Conservation (phyloP, 2,329 filamentous ascomycete genomes). For the Penicillium sp. region DNA sequence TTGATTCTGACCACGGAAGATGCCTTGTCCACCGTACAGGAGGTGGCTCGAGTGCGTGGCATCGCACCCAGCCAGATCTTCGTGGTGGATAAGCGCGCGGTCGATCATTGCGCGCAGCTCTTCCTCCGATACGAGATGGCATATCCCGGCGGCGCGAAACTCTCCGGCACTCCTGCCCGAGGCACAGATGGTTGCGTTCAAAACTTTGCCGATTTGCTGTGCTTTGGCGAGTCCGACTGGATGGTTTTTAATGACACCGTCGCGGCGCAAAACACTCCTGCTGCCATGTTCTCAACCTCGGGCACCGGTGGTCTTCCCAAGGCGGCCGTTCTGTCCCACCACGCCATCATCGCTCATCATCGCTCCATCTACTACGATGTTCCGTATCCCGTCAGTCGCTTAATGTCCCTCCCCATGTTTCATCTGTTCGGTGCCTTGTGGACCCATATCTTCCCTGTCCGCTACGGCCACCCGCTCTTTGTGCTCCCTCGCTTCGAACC, state of each 20-base stretch:
- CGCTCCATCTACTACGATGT: slow-evolving; percentile 37
- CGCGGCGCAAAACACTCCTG: slow-evolving; percentile 44
- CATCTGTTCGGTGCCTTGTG: slow-evolving; percentile 47
- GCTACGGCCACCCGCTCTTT: slow-evolving; percentile 43
- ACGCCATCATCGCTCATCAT: slow-evolving; percentile 51
- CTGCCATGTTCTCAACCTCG: slow-evolving; percentile 49
- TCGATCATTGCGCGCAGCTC: slow-evolving; percentile 27
- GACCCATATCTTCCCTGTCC: slow-evolving; percentile 43
- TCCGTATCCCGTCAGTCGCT: slow-evolving; percentile 38
- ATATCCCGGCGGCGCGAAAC: slow-evolving; percentile 15
- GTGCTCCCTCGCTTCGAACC: slow-evolving; percentile 44
- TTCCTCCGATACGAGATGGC: slow-evolving; percentile 22
- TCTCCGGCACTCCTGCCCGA: slow-evolving; percentile 2
- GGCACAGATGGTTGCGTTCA: slow-evolving; percentile 11
- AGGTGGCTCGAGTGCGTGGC: slow-evolving; percentile 28
- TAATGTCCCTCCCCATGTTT: slow-evolving; percentile 50
- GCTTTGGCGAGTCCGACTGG: slow-evolving; percentile 46
- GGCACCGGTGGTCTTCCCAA: slow-evolving; percentile 59
- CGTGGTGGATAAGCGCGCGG: slow-evolving; percentile 29
- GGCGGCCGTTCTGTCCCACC: slow-evolving; percentile 53
- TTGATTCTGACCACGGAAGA: slow-evolving; percentile 42
- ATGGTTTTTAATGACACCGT: slow-evolving; percentile 39
- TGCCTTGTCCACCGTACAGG: slow-evolving; percentile 32
- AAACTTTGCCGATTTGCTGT: slow-evolving; percentile 37
- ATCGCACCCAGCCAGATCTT: slow-evolving; percentile 32